Evolutionary conservation across 2,329 filamentous ascomycete species (phyloP).

Genomic region (Colletotrichum nymphaeae): DNA sequence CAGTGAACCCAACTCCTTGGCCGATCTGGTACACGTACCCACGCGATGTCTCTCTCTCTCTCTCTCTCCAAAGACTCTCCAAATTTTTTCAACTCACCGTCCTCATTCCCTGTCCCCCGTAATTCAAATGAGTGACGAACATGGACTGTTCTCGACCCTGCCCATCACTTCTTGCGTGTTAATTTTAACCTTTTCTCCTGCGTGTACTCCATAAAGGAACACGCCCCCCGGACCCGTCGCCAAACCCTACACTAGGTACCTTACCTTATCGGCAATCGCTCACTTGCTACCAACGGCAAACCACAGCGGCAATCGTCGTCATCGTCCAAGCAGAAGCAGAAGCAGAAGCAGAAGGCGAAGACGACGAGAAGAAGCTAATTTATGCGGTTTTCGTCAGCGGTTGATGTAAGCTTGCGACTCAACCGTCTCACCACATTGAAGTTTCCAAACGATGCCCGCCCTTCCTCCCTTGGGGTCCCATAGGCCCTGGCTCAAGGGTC

Average conservation of each 20-base stretch:
- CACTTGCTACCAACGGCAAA: not conserved
- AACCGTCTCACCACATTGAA: too few species aligned
- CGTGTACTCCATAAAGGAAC: not conserved
- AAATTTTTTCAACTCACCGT: constrained; percentile 30
- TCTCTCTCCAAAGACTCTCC: not conserved
- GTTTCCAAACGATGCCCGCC: too few species aligned
- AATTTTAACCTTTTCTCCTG: not conserved
- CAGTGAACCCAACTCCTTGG: not conserved
- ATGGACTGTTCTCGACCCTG: constrained; percentile 2
- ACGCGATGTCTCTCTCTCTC: constrained; percentile 20
- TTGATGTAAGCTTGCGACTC: not conserved
- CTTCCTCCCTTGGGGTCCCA: too few species aligned
- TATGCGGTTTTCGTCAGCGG: not conserved
- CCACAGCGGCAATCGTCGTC: not conserved
- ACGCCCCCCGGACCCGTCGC: too few species aligned
- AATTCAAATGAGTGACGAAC: not conserved
- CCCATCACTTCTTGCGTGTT: not conserved
- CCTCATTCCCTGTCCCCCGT: constrained; percentile 6
- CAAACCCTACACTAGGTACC: too few species aligned
- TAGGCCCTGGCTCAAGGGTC: not conserved
- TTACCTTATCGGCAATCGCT: too few species aligned
- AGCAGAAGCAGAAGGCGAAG: not conserved
- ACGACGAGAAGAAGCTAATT: not conserved
- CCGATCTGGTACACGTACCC: constrained; percentile 21
- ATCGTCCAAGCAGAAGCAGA: not conserved